These are phyloP conservation scores for Triangularia setosa DNA, from an alignment of 2,329 filamentous ascomycete genomes.

Conservation along the genomic window DNA sequence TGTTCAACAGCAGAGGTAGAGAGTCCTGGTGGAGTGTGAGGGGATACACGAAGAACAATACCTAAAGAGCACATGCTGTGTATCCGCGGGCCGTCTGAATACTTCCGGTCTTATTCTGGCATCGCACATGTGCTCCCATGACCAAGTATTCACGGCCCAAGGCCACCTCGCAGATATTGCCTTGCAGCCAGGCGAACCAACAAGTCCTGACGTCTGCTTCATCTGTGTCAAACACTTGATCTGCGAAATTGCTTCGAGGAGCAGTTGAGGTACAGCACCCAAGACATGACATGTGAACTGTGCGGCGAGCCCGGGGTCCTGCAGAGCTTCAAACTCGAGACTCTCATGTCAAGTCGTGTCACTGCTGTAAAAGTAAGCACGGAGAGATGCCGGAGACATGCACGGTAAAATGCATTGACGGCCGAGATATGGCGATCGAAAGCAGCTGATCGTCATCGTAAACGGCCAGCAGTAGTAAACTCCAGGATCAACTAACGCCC, in stretches of 20 bases:
- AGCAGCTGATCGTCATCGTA: neutral
- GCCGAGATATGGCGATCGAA: neutral
- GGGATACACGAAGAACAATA: no score
- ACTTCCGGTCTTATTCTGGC: neutral
- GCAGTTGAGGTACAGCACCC: no score
- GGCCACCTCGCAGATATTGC: neutral
- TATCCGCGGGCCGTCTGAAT: neutral
- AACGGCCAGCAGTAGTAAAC: neutral
- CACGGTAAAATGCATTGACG: neutral
- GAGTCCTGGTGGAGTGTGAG: no score
- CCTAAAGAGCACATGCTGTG: neutral
- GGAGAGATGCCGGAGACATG: neutral
- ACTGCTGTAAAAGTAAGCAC: neutral
- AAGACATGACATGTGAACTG: neutral
- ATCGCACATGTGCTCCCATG: neutral
- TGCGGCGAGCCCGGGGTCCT: neutral
- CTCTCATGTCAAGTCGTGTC: neutral
- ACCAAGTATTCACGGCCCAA: no score
- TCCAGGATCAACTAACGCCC: neutral
- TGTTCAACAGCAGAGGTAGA: no score
- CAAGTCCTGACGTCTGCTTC: neutral
- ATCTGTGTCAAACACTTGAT: conserved; percentile 1
- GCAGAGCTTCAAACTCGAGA: neutral
- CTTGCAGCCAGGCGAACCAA: neutral
- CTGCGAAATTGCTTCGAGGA: neutral